These are phyloP conservation scores for Quercus tomentella DNA, from an alignment of 331 rosid species.

Conservation along the genomic window DNA sequence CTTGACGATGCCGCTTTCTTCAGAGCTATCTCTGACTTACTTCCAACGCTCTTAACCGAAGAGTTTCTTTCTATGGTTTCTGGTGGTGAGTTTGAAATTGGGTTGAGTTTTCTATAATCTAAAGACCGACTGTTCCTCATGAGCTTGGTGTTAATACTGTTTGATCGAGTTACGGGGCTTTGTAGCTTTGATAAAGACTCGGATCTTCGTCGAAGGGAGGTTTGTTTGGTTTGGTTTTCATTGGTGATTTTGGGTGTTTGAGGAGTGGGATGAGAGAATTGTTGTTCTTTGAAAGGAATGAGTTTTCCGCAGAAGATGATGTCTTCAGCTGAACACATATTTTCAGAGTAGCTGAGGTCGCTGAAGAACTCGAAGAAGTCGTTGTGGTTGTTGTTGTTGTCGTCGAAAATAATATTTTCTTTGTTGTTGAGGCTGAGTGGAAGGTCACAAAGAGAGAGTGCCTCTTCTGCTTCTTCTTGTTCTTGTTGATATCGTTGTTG, in stretches of 20 bases:
- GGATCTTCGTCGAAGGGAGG: constrained; percentile 37
- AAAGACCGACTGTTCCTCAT: constrained; percentile 62
- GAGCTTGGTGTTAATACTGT: constrained; percentile 35
- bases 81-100: constrained; percentile 19
- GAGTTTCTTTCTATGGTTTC: constrained; percentile 41
- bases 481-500: not conserved
- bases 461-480: constrained; percentile 41
- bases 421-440: constrained; percentile 34
- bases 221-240: constrained; percentile 1
- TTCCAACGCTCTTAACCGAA: constrained; percentile 26
- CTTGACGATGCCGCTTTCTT: constrained; percentile 30
- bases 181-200: constrained; percentile 49
- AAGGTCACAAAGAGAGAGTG: constrained; percentile 75
- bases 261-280: not conserved
- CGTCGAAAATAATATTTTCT: no score
- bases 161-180: constrained; percentile 45
- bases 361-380: constrained; percentile 63
- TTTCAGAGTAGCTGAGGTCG: constrained; percentile 33
- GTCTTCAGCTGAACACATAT: constrained; percentile 72
- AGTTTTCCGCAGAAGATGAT: constrained; percentile 74
- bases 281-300: constrained; percentile 47
- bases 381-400: constrained; percentile 20
- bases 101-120: constrained; percentile 42
- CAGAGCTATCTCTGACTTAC: constrained; percentile 4
- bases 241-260: not conserved